phyloP scores from a whole-genome alignment of 2,329 filamentous ascomycete genomes.

The Aureobasidium lini region DNA sequence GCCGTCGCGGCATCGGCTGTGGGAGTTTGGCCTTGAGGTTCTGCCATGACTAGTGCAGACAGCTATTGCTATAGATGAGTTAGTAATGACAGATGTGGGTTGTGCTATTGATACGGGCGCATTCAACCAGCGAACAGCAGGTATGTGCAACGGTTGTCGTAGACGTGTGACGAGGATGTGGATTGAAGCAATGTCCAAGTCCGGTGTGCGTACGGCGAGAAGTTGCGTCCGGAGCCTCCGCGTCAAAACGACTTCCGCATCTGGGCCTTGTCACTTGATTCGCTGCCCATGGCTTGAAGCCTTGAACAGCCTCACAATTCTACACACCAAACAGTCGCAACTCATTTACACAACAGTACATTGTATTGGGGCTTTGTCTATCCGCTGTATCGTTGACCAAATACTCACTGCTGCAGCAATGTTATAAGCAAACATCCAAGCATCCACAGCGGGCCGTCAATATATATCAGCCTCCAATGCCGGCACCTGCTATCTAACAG shows the following conservation, averaged over 20 bases:
- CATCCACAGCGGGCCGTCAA: too few relatives aligned
- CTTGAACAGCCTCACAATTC: background rate
- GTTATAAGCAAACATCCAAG: too few relatives aligned
- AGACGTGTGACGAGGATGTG: background rate
- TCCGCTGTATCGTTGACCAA: too few relatives aligned
- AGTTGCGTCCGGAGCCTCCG: background rate
- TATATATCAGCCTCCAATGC: too few relatives aligned
- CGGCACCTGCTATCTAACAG: too few relatives aligned
- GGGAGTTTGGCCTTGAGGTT: background rate
- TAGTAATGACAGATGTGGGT: constrained; percentile 3
- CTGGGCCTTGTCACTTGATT: background rate
- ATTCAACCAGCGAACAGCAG: constrained; percentile 1
- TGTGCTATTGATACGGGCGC: background rate
- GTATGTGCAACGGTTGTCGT: background rate
- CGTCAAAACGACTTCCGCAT: background rate
- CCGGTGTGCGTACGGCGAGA: background rate
- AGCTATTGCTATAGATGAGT: background rate
- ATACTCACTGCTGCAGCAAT: too few relatives aligned
- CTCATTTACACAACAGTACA: too few relatives aligned
- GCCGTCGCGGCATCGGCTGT: background rate
- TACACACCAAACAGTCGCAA: background rate
- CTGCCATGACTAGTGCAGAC: constrained; percentile 4
- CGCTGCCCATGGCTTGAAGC: background rate
- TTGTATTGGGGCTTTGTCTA: too few relatives aligned
- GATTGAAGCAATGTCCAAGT: background rate